Base-by-base conservation (phyloP, 2,329 filamentous ascomycete genomes). In the Colletotrichum siamense region DNA sequence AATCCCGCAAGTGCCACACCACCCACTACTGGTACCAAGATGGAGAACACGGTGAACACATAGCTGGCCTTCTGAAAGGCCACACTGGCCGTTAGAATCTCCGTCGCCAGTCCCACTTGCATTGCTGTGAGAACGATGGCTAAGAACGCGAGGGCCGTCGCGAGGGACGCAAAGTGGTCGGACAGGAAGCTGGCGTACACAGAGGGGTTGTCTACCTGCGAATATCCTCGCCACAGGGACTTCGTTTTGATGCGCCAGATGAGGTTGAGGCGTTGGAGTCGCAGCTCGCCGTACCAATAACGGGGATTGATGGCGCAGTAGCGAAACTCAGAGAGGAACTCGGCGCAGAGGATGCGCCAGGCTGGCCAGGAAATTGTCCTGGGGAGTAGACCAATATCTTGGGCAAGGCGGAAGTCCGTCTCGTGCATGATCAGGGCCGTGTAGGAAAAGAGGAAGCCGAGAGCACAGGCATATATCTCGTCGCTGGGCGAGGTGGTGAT, bases 191-290 rank as follows among this genome's bases (percentile, higher is more conserved):
- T 49, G 18, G 39, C 39, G 39, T 49, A 49, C 18, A 49, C 39
- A 1, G 39, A 49, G 5, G 39, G 39, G 1, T 1, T 49, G 5
- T 49, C 9, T 0, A 49, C 39, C 9, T 49, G 39, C 1, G 1
- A 49, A 12, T 49, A 49, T 49, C 18, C 39, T 0, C 39, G 39
- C 39, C 1, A 49, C 1, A 1, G 0, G 0, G 39, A 49, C 0
- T 1, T 49, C 18, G 39, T 49, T 49, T 49, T 49, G 39, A 49
- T 49, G 10, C 39, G 18, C 18, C 39, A 49, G 3, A n/a, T 49
- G 9, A 49, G 39, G 10, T 49, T 49, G 39, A 49, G 39, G 1
- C 18, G 39, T 4, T 49, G 39, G 39, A 49, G 39, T n/a, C 5
- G 5, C 39, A 49, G 39, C 39, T 49, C 18, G 39, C 18, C 18